Evolutionary conservation across 2,329 filamentous ascomycete genomes (phyloP), one percentile per base, ranked within the genome.

Genomic region (Cordyceps farinosa): DNA sequence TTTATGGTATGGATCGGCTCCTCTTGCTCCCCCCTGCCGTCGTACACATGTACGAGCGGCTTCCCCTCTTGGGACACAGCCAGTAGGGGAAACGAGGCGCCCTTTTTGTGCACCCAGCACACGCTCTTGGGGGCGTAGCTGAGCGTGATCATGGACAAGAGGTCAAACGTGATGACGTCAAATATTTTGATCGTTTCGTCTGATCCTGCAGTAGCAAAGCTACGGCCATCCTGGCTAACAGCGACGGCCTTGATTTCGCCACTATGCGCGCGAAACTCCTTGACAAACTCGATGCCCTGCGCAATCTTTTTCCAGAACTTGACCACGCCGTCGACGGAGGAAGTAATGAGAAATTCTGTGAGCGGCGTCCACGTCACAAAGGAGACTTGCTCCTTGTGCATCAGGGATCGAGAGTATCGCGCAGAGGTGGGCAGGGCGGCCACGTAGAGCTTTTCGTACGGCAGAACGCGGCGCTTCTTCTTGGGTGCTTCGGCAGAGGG

Each of bases 261-360:
- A 63, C 85, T 83, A 77, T 99, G 96, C 8, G 95, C 93, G 72
- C 88, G 89, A 79, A 97, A 99, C 78, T 99, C 93, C 78, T 99
- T 99, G 60, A 98, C 94, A 72, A 99, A 99, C 78, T 99, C 96
- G 64, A 99, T 90, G 1, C 91, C 91, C 40, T 91, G 88, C 1
- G 87, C 88, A 67, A 90, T 85, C 79, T 99, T 99, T 80, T 99
- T 99, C 95, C 95, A 99, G 75, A 99, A 99, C 76, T 99, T 99
- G 69, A 98, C 94, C 0, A 94, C 90, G n/a, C 96, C 96, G 73
- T 99, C 95, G 50, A 91, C 79, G 0, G 95, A 98, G 65, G 90
- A 91, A 1, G 95, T 99, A 66, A 99, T 95, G 44, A 99, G 82
- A 73, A 99, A 99, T 69, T 98, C 95, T 65, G 94, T 97, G 65